A percentile compares a stretch with the other conserved stretches of the same genome.
Conservation (phyloP, 306 rosid species). For the Rosa rugosa region DNA sequence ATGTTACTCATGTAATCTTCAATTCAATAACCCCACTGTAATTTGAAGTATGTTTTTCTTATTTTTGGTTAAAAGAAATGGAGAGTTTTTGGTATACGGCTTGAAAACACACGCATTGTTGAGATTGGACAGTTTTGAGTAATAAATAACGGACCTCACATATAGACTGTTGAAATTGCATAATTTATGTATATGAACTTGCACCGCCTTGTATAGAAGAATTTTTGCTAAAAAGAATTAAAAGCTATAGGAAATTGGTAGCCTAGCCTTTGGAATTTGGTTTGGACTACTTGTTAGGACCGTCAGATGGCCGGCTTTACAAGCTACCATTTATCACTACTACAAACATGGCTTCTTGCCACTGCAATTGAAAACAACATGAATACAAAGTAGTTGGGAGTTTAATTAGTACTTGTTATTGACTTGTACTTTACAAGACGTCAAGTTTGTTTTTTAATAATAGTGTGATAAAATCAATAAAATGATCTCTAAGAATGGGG, state of each 20-base stretch:
- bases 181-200: too few relatives aligned
- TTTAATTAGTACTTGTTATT: background rate
- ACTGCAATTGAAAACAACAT: background rate
- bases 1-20: background rate
- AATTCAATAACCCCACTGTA: background rate
- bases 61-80: background rate
- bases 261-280: background rate
- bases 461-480: background rate
- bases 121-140: too few relatives aligned
- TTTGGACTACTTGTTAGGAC: slow-evolving; percentile 6
- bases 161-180: too few relatives aligned
- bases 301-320: background rate
- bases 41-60: background rate
- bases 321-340: background rate
- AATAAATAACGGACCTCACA: too few relatives aligned
- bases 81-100: too few relatives aligned
- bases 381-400: background rate
- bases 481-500: background rate
- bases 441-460: background rate
- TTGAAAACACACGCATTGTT: too few relatives aligned
- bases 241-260: background rate
- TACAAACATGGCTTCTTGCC: background rate
- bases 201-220: too few relatives aligned
- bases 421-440: background rate
- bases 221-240: background rate